phyloP scores from a whole-genome alignment of 768 basidiomycete genomes.

The Termitomyces sp. region DNA sequence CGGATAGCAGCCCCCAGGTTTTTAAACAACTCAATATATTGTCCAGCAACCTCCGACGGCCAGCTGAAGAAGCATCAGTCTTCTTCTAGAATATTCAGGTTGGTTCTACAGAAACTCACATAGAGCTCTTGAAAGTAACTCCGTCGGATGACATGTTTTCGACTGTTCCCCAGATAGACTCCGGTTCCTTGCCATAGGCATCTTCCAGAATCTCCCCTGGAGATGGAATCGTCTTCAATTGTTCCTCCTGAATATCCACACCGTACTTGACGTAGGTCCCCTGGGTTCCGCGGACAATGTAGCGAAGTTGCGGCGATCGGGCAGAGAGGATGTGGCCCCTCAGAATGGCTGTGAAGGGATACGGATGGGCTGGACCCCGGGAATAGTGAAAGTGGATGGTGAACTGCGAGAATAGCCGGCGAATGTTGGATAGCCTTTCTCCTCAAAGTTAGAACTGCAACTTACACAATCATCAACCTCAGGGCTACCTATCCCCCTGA shows the following conservation, averaged over 20 bases:
- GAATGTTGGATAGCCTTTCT: not conserved
- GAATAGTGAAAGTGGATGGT: slow-evolving; percentile 49
- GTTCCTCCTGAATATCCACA: slow-evolving; percentile 75
- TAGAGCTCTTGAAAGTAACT: slow-evolving; percentile 30
- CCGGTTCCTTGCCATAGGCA: slow-evolving; percentile 57
- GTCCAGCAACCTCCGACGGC: slow-evolving; percentile 55
- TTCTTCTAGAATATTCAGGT: not conserved
- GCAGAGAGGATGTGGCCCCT: slow-evolving; percentile 69
- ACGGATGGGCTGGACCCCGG: slow-evolving; percentile 30
- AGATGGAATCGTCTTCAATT: slow-evolving; percentile 52
- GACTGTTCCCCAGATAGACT: slow-evolving; percentile 56
- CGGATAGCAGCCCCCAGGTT: slow-evolving; percentile 64
- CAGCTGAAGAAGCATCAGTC: slow-evolving; percentile 36
- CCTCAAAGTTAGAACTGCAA: not conserved
- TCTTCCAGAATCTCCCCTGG: slow-evolving; percentile 40
- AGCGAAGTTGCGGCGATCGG: slow-evolving; percentile 62
- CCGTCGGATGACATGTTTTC: slow-evolving; percentile 51
- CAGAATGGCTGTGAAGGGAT: slow-evolving; percentile 63
- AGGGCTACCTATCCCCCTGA: slow-evolving; percentile 58
- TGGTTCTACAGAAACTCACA: slow-evolving; percentile 19
- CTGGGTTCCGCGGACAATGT: slow-evolving; percentile 62
- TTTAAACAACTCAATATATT: slow-evolving; percentile 57
- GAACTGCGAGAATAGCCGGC: slow-evolving; percentile 30
- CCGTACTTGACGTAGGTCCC: slow-evolving; percentile 76
- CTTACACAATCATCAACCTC: slow-evolving; percentile 65